phyloP scores from a whole-genome alignment of 163 green algal genomes.

The Picocystis sp. region DNA sequence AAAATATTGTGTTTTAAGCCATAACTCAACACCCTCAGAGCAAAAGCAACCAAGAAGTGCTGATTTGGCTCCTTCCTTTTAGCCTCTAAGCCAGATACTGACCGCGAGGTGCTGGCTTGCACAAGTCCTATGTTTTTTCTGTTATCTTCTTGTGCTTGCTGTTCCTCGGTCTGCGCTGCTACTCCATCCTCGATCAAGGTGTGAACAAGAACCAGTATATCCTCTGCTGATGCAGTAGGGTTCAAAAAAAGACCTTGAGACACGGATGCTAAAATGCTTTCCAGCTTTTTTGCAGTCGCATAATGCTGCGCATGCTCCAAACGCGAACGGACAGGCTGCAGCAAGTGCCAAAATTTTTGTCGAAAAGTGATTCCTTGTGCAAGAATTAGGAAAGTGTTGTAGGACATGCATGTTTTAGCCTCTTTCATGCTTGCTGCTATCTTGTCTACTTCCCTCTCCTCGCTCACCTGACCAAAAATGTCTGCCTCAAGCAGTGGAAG shows the following conservation, averaged over 20 bases:
- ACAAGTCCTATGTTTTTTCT: too few species aligned
- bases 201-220: constrained; percentile 47
- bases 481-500: constrained; percentile 41
- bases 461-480: constrained; percentile 62
- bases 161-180: constrained; percentile 34
- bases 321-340: constrained; percentile 22
- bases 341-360: constrained; percentile 27
- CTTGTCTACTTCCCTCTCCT: constrained; percentile 57
- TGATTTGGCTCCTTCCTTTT: too few species aligned
- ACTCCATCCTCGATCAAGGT: constrained; percentile 30
- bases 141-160: constrained; percentile 19
- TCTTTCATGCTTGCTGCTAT: constrained; percentile 66
- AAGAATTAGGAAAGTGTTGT: constrained; percentile 60
- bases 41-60: too few species aligned
- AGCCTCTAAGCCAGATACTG: too few species aligned
- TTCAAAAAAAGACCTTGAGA: constrained; percentile 52
- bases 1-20: too few species aligned
- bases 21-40: too few species aligned
- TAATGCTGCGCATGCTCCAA: not conserved
- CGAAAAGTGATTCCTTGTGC: constrained; percentile 41
- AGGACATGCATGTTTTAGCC: constrained; percentile 44
- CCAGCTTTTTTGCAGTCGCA: constrained; percentile 31
- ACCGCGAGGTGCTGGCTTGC: too few species aligned
- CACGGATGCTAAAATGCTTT: constrained; percentile 47
- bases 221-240: constrained; percentile 26